Percentiles rank a stretch among this genome's conserved stretches.
phyloP scores from a whole-genome alignment of 2,329 filamentous ascomycete genomes.

The Metarhizium anisopliae region DNA sequence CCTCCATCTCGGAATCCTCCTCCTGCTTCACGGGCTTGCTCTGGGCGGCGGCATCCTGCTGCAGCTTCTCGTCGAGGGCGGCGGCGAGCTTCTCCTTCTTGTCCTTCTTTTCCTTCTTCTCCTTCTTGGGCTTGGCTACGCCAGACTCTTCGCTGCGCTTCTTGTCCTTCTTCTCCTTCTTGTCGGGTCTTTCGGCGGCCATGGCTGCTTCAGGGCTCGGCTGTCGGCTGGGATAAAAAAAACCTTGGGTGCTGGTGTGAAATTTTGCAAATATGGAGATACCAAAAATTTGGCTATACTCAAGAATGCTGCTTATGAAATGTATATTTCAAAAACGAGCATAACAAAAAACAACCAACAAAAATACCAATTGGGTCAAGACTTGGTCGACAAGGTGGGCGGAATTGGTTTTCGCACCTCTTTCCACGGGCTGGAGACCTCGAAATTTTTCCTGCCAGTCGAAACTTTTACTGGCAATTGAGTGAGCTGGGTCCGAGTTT shows the following conservation, averaged over 20 bases:
- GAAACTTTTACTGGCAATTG: slow-evolving; percentile 20
- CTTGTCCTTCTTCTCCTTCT: slow-evolving; percentile 52
- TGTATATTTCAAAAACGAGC: background rate
- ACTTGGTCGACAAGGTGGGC: background rate
- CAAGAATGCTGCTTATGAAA: background rate
- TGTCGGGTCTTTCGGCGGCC: slow-evolving; percentile 39
- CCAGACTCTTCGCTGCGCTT: slow-evolving; percentile 47
- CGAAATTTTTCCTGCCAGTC: slow-evolving; percentile 21
- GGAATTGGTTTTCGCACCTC: background rate
- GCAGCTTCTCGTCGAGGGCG: slow-evolving; percentile 56
- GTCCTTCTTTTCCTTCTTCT: slow-evolving; percentile 57
- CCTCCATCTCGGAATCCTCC: slow-evolving; percentile 37
- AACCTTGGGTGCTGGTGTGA: background rate
- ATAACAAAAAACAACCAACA: background rate
- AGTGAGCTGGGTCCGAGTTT: slow-evolving; percentile 13
- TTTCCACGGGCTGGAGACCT: slow-evolving; percentile 14
- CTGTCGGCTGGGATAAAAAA: background rate
- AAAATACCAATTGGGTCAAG: slow-evolving; percentile 12
- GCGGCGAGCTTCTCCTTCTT: slow-evolving; percentile 67
- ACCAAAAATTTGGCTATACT: background rate
- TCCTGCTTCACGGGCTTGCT: slow-evolving; percentile 29
- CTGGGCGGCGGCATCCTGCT: slow-evolving; percentile 41
- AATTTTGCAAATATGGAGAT: background rate
- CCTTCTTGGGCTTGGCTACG: slow-evolving; percentile 46
- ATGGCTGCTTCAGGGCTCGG: slow-evolving; percentile 21